Conservation (phyloP, 108 stramenopile genomes). For the Pseudonitzschia delicatissima region DNA sequence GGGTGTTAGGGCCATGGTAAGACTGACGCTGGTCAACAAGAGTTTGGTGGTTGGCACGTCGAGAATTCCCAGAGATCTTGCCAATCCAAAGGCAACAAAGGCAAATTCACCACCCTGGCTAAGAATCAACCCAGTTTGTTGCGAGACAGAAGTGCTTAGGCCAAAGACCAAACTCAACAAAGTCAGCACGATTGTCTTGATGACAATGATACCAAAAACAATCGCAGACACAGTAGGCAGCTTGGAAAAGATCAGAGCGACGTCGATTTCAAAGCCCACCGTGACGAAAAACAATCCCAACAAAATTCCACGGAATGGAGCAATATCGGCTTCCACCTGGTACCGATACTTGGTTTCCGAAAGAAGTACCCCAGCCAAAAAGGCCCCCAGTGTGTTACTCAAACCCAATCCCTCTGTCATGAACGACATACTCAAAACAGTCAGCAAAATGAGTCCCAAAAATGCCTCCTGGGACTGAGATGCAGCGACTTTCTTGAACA, state of each 20-base stretch:
- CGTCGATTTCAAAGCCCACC: constrained; percentile 95
- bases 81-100: constrained; percentile 95
- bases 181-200: constrained; percentile 81
- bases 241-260: constrained; percentile 67
- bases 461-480: constrained; percentile 92
- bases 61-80: constrained; percentile 81
- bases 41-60: constrained; percentile 78
- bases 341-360: constrained; percentile 95
- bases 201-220: constrained; percentile 76
- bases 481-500: constrained; percentile 87
- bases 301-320: constrained; percentile 92
- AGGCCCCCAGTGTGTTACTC: constrained; percentile 95
- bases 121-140: constrained; percentile 88
- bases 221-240: constrained; percentile 67
- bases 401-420: constrained; percentile 94
- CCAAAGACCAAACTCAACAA: constrained; percentile 75
- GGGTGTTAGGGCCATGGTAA: constrained; percentile 95
- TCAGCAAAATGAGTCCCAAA: constrained; percentile 87
- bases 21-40: constrained; percentile 89
- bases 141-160: constrained; percentile 73
- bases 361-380: constrained; percentile 91
- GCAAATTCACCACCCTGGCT: constrained; percentile 97
- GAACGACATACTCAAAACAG: constrained; percentile 91
- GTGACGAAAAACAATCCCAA: constrained; percentile 96
- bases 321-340: constrained; percentile 95